Conservation (phyloP, 2,329 filamentous ascomycete species). For the Aspergillus floridensis region DNA sequence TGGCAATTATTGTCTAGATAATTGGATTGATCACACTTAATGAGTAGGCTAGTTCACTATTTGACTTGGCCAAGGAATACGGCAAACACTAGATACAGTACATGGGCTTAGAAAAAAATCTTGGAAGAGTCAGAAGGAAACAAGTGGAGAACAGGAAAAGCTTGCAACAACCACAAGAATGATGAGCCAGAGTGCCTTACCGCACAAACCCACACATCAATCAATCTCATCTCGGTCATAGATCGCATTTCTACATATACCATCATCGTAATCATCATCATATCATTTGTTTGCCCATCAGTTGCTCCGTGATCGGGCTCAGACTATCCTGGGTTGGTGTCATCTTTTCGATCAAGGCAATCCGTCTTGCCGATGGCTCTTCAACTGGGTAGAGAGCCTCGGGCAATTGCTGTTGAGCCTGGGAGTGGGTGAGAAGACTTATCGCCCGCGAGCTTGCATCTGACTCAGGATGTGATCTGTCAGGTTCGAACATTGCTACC, state of each 20-base stretch:
- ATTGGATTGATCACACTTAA: neutral
- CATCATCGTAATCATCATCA: constrained; percentile 8
- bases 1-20: neutral
- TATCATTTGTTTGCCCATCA: neutral
- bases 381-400: neutral
- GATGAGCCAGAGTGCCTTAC: neutral
- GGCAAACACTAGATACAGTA: neutral
- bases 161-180: neutral
- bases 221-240: constrained; percentile 5
- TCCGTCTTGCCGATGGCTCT: neutral
- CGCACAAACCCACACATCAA: neutral
- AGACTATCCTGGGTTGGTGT: neutral
- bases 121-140: neutral
- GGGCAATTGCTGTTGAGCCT: neutral
- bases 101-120: neutral
- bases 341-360: neutral
- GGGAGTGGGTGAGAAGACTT: neutral
- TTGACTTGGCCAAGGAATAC: neutral
- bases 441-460: neutral
- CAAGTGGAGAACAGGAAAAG: neutral
- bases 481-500: neutral
- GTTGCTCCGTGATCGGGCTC: neutral
- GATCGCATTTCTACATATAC: neutral
- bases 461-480: neutral
- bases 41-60: too few species aligned